Base-by-base conservation (phyloP, 176 grass and related monocot species). In the Stipa capillata region DNA sequence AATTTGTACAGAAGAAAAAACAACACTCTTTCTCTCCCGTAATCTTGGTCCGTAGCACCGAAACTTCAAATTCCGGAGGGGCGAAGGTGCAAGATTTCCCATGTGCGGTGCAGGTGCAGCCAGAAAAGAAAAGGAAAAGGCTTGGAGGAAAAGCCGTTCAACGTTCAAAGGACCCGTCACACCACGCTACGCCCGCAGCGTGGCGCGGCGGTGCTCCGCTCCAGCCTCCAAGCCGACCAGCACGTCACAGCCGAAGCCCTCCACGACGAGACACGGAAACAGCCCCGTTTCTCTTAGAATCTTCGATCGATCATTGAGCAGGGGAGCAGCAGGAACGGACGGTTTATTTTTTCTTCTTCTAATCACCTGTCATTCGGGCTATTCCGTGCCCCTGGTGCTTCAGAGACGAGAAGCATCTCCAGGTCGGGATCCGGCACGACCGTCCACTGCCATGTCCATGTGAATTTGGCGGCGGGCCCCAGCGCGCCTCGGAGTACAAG, bases 341-440 rank as follows among this genome's bases (percentile, higher is more conserved):
- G n/a, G n/a, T n/a, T n/a, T n/a, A n/a, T n/a, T n/a, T n/a, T n/a
- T n/a, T n/a, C n/a, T n/a, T n/a, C n/a, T n/a, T n/a, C n/a, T n/a
- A n/a, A n/a, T n/a, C n/a, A n/a, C n/a, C n/a, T n/a, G n/a, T n/a
- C n/a, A n/a, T n/a, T n/a, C n/a, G n/a, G n/a, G n/a, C 5, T 5
- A 7, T 12, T 8, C 41, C 61, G n/a, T 4, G 13, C 47, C 8
- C 52, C 14, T 34, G 76, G 13, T 36, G 33, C 23, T 41, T 40
- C 77, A 42, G 77, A 28, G 10, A 8, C 4, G 66, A 70, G 66
- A 71, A 81, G 65, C 51, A 48, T 61, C 51, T 9, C 8, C 27
- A 34, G 45, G 41, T 49, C 63, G 54, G 63, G 73, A 82, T 82
- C 55, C n/a, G 44, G 64, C 79, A 32, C 33, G 64, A 23, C 85